These are phyloP conservation scores for Aspergillus diversus DNA, from an alignment of 495 filamentous ascomycete species.

Conservation along the genomic window DNA sequence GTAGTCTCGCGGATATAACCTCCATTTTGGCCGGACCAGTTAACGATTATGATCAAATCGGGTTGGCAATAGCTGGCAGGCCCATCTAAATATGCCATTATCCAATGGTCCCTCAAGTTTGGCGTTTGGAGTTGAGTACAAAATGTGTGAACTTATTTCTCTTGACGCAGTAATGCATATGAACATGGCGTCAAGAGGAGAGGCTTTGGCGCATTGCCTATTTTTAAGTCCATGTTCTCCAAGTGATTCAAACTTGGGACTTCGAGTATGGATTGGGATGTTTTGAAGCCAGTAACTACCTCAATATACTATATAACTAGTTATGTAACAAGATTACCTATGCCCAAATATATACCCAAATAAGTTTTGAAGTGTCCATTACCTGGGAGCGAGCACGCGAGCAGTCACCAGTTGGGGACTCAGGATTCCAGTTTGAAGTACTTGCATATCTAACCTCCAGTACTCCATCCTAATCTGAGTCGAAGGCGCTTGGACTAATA, in stretches of 20 bases:
- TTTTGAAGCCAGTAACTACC: background rate
- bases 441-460: too few species aligned
- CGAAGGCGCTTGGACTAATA: too few species aligned
- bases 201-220: background rate
- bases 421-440: too few species aligned
- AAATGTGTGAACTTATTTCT: background rate
- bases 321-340: background rate
- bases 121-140: conserved; percentile 18
- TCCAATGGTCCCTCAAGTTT: conserved; percentile 2
- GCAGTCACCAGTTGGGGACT: too few species aligned
- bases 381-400: too few species aligned
- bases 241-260: background rate
- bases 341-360: too few species aligned
- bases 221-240: background rate
- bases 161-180: conserved; percentile 5
- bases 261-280: background rate
- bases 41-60: conserved; percentile 11
- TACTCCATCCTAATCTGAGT: too few species aligned
- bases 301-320: background rate
- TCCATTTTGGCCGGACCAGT: conserved; percentile 11
- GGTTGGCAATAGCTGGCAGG: conserved; percentile 20
- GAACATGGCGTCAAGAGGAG: conserved; percentile 3
- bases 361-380: too few species aligned
- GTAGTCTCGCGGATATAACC: background rate
- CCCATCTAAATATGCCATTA: conserved; percentile 16